A percentile compares a stretch with the other conserved stretches of the same genome.
phyloP scores from a whole-genome alignment of 2,329 filamentous ascomycete genomes.

The Akanthomyces dipterigenus region DNA sequence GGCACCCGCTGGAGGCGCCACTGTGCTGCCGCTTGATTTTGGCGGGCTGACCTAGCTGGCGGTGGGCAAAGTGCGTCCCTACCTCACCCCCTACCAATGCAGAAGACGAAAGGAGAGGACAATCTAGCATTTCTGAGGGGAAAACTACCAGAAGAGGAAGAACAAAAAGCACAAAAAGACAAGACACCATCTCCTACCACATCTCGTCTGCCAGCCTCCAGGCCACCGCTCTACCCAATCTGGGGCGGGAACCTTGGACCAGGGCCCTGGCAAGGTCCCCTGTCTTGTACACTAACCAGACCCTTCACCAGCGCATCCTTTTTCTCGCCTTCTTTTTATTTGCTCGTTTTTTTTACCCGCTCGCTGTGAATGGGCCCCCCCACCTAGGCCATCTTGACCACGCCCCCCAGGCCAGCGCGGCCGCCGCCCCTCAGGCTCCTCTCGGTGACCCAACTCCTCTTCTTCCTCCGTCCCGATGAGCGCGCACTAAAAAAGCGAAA shows the following conservation, averaged over 20 bases:
- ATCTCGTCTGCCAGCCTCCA: neutral
- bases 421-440: neutral
- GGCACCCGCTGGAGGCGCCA: neutral
- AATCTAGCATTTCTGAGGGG: too few species aligned
- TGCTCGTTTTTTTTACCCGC: neutral
- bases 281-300: neutral
- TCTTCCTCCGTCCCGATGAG: neutral
- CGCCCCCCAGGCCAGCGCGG: neutral
- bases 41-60: too few species aligned
- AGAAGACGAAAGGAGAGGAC: neutral
- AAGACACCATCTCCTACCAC: neutral
- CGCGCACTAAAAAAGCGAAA: neutral
- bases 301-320: neutral
- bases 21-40: neutral
- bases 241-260: neutral
- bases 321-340: constrained; percentile 10
- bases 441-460: neutral
- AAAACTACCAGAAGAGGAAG: neutral
- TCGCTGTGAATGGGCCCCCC: too few species aligned
- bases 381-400: neutral
- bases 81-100: too few species aligned
- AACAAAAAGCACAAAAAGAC: neutral
- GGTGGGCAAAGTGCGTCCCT: neutral
- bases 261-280: neutral
- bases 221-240: constrained; percentile 9